Evolutionary conservation across 1,284 basidiomycete genomes (phyloP), one percentile per base, ranked within the genome.

Genomic region (Termitomyces sp.): DNA sequence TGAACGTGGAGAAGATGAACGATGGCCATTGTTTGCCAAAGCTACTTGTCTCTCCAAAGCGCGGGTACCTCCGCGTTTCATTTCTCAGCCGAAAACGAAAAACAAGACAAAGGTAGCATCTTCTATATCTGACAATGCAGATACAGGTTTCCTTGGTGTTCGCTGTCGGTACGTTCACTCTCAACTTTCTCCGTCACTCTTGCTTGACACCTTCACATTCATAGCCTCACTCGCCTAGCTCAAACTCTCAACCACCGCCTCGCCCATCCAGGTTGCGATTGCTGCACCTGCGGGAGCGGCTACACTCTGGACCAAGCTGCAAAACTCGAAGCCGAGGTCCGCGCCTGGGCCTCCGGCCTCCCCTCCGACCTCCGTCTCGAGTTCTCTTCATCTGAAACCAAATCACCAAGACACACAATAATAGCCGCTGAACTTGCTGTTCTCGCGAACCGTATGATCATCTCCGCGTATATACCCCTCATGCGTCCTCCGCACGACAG

Each of bases 391-490:
- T 3, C 34, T 6, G 19, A 31, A 33, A 26, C 24, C 1, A 44
- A 51, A 28, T 50, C 52, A 6, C 9, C 26, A 7, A 56, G 39
- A 30, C 51, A 58, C 13, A 54, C 66, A 61, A 53, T 62, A 50
- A 38, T 85, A 76, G 61, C 62, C 5, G 60, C 61, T 61, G 85
- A 86, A 59, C 70, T 88, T 43, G 75, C 76, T 0, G 77, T 86
- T 38, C 71, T 78, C 40, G 81, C 83, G 5, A 77, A 87, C 56
- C 70, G 81, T 41, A 65, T 87, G 48, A 73, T 86, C 54, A 70
- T 89, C 60, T 82, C 81, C 66, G 71, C 82, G 8, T 88, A 85
- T 65, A 65, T 83, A n/a, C 86, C 87, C 0, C 86, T 88, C 67
- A 65, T 87, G 53, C 78, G 65, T 13, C 58, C 64, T 62, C 55